Evolutionary conservation across 495 filamentous ascomycete species (phyloP), one percentile per base, ranked within the genome.

Genomic region (Penicillium salamii): DNA sequence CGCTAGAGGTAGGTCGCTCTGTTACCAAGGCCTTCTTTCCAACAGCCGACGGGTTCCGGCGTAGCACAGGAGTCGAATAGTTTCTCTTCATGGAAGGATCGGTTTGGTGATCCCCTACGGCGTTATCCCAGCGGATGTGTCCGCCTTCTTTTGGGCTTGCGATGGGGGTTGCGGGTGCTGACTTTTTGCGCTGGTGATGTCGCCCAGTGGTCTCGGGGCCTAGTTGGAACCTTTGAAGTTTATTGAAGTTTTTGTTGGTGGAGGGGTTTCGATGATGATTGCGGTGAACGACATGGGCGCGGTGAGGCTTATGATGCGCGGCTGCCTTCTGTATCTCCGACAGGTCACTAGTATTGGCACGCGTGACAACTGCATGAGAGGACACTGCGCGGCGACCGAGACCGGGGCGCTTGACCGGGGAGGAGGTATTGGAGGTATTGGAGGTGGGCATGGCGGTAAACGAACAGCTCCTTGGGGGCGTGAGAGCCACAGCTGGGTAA

Each of bases 131-230:
- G 20, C 60, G 72, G 40, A 75, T 64, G 55, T 71, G 74, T 13
- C 61, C 42, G 7, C 39, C 35, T 12, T 52, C 63, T 36, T 68
- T 71, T 29, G 70, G 73, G 42, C 73, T 76, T 11, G 61, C 68
- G 28, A 67, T 59, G 21, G 74, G 74, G 36, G 71, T 77, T 24
- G 59, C 68, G n/a, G 72, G 69, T 21, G 71, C 74, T 15, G 74
- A 77, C 53, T 74, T 75, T 58, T 74, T 77, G 57, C 72, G 72
- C 24, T 75, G 70, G 54, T 76, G 74, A 45, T 72, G 58, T 34
- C 74, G 72, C 31, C 53, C 61, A 21, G 50, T 53, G 18, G 57
- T 49, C 32, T 71, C 70, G 8, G 61, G 49, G 12, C 39, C 57
- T 5, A 70, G 57, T 34, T 71, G 59, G 24, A 73, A 60, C 28